Evolutionary conservation across 257 asterid species (phyloP).

Genomic region (Solanum ahanhuiri): DNA sequence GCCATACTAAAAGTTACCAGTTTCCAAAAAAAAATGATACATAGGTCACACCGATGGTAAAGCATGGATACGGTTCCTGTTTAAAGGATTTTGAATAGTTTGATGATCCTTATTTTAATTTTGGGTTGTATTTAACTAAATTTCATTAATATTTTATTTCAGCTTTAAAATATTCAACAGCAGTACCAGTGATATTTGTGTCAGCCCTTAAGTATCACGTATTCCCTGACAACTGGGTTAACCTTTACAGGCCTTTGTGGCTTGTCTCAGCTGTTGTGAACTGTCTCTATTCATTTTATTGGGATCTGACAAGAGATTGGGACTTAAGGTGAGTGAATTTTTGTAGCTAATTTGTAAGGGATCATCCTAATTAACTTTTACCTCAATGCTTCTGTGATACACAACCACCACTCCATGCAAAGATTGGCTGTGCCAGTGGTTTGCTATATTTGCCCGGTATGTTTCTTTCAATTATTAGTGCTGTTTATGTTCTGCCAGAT

Average conservation of each 20-base stretch:
- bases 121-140: neutral
- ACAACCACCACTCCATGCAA: neutral
- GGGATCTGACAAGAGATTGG: slow-evolving; percentile 95
- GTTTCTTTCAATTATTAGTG: neutral
- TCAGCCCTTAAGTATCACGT: slow-evolving; percentile 95
- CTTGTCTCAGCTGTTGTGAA: slow-evolving; percentile 73
- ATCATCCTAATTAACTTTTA: neutral
- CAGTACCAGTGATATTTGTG: slow-evolving; percentile 82
- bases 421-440: neutral
- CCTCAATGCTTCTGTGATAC: neutral
- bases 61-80: no score
- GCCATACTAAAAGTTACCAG: no score
- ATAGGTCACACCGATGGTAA: neutral
- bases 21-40: neutral
- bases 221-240: slow-evolving; percentile 65
- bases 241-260: slow-evolving; percentile 78
- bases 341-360: neutral
- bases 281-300: slow-evolving; percentile 85
- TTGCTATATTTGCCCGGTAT: neutral
- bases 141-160: slow-evolving; percentile 26
- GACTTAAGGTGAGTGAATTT: slow-evolving; percentile 60
- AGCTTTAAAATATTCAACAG: slow-evolving; percentile 92
- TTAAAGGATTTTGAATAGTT: neutral
- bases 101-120: neutral
- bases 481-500: neutral